phyloP scores from a whole-genome alignment of 345 rosid species.

The Iberis pinnata region DNA sequence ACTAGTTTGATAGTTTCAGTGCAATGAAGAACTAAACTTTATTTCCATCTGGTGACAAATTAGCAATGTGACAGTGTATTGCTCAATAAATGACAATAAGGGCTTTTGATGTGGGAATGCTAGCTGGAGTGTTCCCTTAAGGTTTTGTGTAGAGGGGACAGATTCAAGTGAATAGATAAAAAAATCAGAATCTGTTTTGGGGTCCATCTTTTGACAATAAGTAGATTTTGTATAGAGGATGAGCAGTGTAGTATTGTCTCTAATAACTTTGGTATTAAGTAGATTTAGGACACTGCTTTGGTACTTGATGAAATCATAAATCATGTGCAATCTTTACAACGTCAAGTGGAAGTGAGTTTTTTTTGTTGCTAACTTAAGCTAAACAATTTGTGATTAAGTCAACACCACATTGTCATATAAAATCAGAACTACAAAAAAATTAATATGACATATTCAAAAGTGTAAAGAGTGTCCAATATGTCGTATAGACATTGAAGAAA shows the following conservation, averaged over 20 bases:
- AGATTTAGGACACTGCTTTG: slow-evolving; percentile 93
- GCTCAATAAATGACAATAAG: slow-evolving; percentile 28
- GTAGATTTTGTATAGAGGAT: slow-evolving; percentile 22
- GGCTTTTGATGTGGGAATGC: slow-evolving; percentile 33
- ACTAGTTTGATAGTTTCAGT: too few relatives aligned
- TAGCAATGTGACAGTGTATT: too few relatives aligned
- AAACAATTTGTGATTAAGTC: too few relatives aligned
- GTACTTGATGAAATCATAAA: slow-evolving; percentile 94
- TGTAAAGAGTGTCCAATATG: too few relatives aligned
- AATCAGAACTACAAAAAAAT: too few relatives aligned
- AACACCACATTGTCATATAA: too few relatives aligned
- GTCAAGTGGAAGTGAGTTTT: slow-evolving; percentile 55
- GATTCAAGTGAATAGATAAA: slow-evolving; percentile 32
- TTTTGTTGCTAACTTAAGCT: slow-evolving; percentile 6
- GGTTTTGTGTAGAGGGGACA: slow-evolving; percentile 28
- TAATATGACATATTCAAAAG: too few relatives aligned
- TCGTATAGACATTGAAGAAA: too few relatives aligned
- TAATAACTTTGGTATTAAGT: slow-evolving; percentile 46
- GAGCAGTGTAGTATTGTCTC: slow-evolving; percentile 33
- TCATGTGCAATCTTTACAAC: slow-evolving; percentile 85
- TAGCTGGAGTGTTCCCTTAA: slow-evolving; percentile 41
- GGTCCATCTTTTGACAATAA: slow-evolving; percentile 39
- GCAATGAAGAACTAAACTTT: too few relatives aligned
- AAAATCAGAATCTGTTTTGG: slow-evolving; percentile 31
- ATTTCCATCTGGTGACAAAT: too few relatives aligned